These are phyloP conservation scores for Coemansia sp. DNA, from an alignment of 192 early-diverging fungal species.

Conservation along the genomic window DNA sequence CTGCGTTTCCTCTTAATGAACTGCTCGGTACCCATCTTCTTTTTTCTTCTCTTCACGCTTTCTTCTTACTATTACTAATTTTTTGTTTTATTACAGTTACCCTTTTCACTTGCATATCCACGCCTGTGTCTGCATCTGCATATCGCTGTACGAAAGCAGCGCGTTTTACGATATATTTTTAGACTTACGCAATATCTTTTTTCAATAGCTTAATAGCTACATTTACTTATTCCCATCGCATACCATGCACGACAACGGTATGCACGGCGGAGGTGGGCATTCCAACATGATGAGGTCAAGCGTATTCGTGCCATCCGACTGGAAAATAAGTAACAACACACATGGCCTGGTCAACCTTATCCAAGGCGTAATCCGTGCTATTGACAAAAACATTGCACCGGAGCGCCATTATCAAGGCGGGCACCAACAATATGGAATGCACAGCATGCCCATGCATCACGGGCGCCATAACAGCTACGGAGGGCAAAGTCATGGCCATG, in stretches of 20 bases:
- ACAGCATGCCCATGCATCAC: neutral
- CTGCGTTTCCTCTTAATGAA: neutral
- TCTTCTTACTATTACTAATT: neutral
- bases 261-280: conserved; percentile 5
- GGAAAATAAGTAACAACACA: conserved; percentile 26
- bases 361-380: conserved; percentile 27
- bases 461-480: neutral
- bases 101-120: neutral
- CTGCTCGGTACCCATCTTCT: neutral
- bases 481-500: neutral
- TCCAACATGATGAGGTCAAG: conserved; percentile 29
- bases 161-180: too few relatives aligned
- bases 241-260: neutral
- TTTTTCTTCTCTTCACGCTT: neutral
- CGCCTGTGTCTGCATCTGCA: neutral
- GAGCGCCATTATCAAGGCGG: neutral
- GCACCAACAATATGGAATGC: neutral
- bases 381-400: conserved; percentile 24
- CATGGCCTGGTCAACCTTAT: conserved; percentile 24
- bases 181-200: too few relatives aligned
- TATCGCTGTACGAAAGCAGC: too few relatives aligned
- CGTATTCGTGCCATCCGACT: conserved; percentile 32
- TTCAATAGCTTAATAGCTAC: too few relatives aligned
- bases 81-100: neutral
- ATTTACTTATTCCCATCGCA: neutral